Conservation (phyloP, 139 green algal species). For the Penium margaritaceum region DNA sequence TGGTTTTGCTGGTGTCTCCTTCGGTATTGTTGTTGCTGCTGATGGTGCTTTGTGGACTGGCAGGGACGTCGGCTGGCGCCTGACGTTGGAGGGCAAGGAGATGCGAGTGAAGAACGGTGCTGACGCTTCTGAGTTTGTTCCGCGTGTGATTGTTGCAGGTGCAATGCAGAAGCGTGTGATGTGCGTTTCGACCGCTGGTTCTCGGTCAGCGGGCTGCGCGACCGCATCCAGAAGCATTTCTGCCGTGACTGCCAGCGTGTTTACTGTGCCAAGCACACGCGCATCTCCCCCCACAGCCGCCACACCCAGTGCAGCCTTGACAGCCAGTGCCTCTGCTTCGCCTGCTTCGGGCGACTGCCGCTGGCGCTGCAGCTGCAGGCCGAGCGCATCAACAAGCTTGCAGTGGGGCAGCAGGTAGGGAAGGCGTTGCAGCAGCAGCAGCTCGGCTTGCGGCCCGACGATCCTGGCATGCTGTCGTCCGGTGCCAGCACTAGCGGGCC, state of each 20-base stretch:
- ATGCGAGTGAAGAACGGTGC: too few relatives aligned
- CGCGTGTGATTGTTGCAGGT: too few relatives aligned
- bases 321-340: slow-evolving; percentile 56
- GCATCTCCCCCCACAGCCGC: slow-evolving; percentile 55
- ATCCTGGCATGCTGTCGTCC: too few relatives aligned
- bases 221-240: slow-evolving; percentile 50
- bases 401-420: slow-evolving; percentile 6
- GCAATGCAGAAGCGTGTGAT: slow-evolving; percentile 33
- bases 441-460: too few relatives aligned
- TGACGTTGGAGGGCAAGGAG: too few relatives aligned
- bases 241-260: slow-evolving; percentile 59
- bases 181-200: slow-evolving; percentile 42
- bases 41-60: too few relatives aligned
- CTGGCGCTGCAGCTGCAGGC: not conserved
- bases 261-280: slow-evolving; percentile 61
- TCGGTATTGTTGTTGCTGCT: too few relatives aligned
- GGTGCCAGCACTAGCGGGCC: too few relatives aligned
- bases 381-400: slow-evolving; percentile 30
- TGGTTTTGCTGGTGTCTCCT: too few relatives aligned
- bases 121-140: too few relatives aligned
- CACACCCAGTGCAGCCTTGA: slow-evolving; percentile 56
- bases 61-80: too few relatives aligned
- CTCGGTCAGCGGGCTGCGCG: slow-evolving; percentile 29
- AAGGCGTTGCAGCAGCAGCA: not conserved
- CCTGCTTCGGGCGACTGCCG: slow-evolving; percentile 54